These are phyloP conservation scores for Hordeum vulgare DNA, from an alignment of 176 grass and related monocot genomes.

Conservation along the genomic window DNA sequence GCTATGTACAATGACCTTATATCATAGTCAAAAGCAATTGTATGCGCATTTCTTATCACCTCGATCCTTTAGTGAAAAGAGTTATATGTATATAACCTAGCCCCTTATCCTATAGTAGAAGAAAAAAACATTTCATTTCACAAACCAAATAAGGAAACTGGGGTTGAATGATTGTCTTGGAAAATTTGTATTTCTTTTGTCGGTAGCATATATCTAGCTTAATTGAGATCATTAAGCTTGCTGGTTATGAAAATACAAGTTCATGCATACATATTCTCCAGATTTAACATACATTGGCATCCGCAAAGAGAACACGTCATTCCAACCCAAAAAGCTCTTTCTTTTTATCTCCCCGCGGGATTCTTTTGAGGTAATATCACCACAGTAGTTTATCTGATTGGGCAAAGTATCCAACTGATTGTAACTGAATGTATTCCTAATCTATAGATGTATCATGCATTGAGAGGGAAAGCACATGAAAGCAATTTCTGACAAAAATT, in stretches of 20 bases:
- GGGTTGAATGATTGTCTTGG: neutral
- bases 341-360: constrained; percentile 80
- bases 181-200: neutral
- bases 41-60: neutral
- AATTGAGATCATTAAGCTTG: neutral
- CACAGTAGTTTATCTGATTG: constrained; percentile 73
- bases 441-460: neutral
- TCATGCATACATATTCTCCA: constrained; percentile 50
- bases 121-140: neutral
- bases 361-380: constrained; percentile 48
- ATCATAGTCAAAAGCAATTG: neutral
- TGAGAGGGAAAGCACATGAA: neutral
- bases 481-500: neutral
- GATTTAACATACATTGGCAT: constrained; percentile 60
- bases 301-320: constrained; percentile 64
- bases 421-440: neutral
- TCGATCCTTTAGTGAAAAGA: neutral
- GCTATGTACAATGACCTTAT: neutral
- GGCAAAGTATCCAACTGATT: constrained; percentile 19
- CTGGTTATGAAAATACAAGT: neutral
- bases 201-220: neutral
- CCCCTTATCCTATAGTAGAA: neutral
- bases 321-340: constrained; percentile 65
- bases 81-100: neutral
- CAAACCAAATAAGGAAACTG: neutral